These are phyloP conservation scores for Hypoxylon sp. DNA, from an alignment of 2,329 filamentous ascomycete species.

Conservation along the genomic window DNA sequence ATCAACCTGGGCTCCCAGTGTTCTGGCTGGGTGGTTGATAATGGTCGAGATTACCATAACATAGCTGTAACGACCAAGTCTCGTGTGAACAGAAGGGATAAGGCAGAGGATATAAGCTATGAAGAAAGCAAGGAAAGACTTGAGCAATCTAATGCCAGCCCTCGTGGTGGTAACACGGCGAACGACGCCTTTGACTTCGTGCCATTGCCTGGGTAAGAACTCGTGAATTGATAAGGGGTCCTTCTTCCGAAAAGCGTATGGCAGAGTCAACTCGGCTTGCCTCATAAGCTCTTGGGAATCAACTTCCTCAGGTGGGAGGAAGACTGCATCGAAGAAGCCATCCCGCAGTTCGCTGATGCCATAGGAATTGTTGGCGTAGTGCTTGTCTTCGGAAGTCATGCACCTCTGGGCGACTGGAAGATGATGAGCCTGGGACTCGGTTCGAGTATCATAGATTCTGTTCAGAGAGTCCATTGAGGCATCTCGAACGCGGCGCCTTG, in stretches of 20 bases:
- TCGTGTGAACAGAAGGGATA: constrained; percentile 62
- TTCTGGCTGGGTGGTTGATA: constrained; percentile 70
- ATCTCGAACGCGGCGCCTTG: constrained; percentile 39
- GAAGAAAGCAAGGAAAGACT: constrained; percentile 71
- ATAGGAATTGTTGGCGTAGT: constrained; percentile 59
- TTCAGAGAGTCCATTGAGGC: constrained; percentile 51
- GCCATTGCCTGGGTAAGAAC: constrained; percentile 65
- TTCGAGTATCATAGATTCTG: constrained; percentile 51
- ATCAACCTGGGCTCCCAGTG: constrained; percentile 71
- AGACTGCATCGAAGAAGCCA: constrained; percentile 65
- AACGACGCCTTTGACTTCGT: constrained; percentile 60
- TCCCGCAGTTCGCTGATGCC: constrained; percentile 62
- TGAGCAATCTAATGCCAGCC: constrained; percentile 66
- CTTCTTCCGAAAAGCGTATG: constrained; percentile 62
- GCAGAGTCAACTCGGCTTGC: constrained; percentile 62
- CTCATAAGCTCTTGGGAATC: constrained; percentile 59
- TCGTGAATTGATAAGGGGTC: constrained; percentile 63
- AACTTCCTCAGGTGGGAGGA: constrained; percentile 60
- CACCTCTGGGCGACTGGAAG: constrained; percentile 32
- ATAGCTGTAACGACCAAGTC: constrained; percentile 69
- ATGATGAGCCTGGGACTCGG: constrained; percentile 35
- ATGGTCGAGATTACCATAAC: constrained; percentile 71
- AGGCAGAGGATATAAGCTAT: constrained; percentile 70
- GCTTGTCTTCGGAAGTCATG: constrained; percentile 48
- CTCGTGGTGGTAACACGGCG: constrained; percentile 63